Evolutionary conservation across 2,329 filamentous ascomycete genomes (phyloP).

Genomic region (Colletotrichum sp.): DNA sequence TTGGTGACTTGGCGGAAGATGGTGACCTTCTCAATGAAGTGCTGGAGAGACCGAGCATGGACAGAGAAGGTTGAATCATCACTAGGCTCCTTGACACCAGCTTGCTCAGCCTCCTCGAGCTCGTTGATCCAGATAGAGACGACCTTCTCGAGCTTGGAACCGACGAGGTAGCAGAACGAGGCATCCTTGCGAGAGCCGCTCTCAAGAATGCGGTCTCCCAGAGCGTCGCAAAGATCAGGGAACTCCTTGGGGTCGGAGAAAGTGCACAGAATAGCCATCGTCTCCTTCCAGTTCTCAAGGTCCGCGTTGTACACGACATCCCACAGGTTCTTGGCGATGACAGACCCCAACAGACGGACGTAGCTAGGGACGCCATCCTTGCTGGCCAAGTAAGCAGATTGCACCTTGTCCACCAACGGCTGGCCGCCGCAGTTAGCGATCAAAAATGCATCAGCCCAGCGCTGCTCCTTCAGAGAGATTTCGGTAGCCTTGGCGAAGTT

Average conservation of each 20-base stretch:
- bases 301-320: constrained; percentile 97
- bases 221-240: constrained; percentile 90
- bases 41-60: constrained; percentile 85
- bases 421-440: constrained; percentile 97
- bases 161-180: constrained; percentile 94
- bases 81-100: constrained; percentile 70
- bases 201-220: constrained; percentile 90
- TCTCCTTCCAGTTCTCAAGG: constrained; percentile 92
- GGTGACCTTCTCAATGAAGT: constrained; percentile 97
- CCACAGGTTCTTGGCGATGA: constrained; percentile 97
- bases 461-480: constrained; percentile 85
- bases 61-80: constrained; percentile 88
- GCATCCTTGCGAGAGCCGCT: constrained; percentile 83
- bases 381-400: constrained; percentile 86
- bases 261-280: constrained; percentile 94
- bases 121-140: constrained; percentile 93
- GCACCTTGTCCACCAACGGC: constrained; percentile 91
- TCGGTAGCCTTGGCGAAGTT: constrained; percentile 91
- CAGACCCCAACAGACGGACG: constrained; percentile 84
- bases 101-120: constrained; percentile 82
- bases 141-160: constrained; percentile 97
- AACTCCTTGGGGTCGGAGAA: constrained; percentile 93
- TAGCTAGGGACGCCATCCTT: constrained; percentile 89
- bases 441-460: constrained; percentile 95
- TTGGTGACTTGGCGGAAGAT: constrained; percentile 94